Evolutionary conservation across 1,139 yeast species (phyloP), one percentile per base, ranked within the genome.

Genomic region (Maudiozyma humilis): DNA sequence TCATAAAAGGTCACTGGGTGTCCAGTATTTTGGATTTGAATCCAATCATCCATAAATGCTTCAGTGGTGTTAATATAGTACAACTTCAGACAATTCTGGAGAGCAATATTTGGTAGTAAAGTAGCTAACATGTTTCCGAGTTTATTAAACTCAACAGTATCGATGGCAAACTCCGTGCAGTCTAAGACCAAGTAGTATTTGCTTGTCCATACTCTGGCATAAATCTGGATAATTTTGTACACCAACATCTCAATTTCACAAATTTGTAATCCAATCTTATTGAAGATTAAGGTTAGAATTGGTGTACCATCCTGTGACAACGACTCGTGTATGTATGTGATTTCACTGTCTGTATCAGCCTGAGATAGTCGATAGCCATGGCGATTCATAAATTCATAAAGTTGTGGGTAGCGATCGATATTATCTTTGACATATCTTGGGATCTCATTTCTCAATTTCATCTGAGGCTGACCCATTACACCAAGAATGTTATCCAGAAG

Each of bases 281-380:
- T 57, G 45, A 74, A 70, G 30, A 79, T 75, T 14, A 83, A 57
- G 1, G 81, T 76, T 20, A 85, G 65, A 19, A 79, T 71, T 0
- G 93, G 94, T 0, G 77, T 65, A 3, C 95, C 95, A 59, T 85
- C 93, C 37, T 72, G 68, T 42, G 82, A 77, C 29, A 82, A 76
- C 0, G 83, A 75, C 51, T 77, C 85, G 43, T 75, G 79, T 8
- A 83, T 71, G 18, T 36, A 80, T 0, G 75, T 70, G 13, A 36
- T 39, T 6, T 40, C 43, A 19, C 66, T 64, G 20, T 75, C 73
- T 19, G 66, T 56, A 6, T 66, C 62, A 13, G 73, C 77, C 25
- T 35, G 42, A 6, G 42, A 32, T 15, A 43, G 77, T 41, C 73
- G 72, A 44, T 74, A 66, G 0, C 86, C 69, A 68, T 81, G 75